phyloP scores from a whole-genome alignment of 2,329 filamentous ascomycete species.

The Hypoxylon sp. region DNA sequence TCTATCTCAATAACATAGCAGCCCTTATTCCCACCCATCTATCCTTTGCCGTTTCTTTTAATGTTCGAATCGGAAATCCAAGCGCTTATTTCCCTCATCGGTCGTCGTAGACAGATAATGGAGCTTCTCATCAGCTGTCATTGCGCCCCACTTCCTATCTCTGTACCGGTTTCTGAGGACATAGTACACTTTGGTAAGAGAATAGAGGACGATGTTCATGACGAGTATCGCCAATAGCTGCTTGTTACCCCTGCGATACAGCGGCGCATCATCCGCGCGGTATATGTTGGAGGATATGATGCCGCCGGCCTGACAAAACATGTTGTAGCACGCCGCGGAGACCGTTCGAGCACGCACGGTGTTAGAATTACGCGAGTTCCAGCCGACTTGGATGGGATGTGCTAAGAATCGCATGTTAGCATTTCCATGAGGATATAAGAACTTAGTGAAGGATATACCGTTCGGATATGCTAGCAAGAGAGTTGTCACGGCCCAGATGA shows the following conservation, averaged over 20 bases:
- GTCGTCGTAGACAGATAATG: slow-evolving; percentile 62
- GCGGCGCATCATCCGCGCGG: slow-evolving; percentile 65
- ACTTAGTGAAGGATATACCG: slow-evolving; percentile 49
- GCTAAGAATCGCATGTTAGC: slow-evolving; percentile 26
- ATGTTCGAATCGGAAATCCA: slow-evolving; percentile 60
- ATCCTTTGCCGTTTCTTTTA: slow-evolving; percentile 33
- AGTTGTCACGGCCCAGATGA: slow-evolving; percentile 60
- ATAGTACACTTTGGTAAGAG: slow-evolving; percentile 67
- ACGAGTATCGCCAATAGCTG: slow-evolving; percentile 64
- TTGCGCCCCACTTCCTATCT: slow-evolving; percentile 61
- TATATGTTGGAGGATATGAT: slow-evolving; percentile 61
- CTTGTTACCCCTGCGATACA: slow-evolving; percentile 68
- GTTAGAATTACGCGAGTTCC: slow-evolving; percentile 67
- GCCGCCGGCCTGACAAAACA: slow-evolving; percentile 54
- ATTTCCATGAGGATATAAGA: background rate
- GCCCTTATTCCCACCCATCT: background rate
- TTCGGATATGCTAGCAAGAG: slow-evolving; percentile 60
- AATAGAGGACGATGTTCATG: slow-evolving; percentile 65
- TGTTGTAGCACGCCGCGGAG: slow-evolving; percentile 70
- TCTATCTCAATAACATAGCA: background rate
- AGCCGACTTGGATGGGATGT: slow-evolving; percentile 46
- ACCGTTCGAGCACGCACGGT: slow-evolving; percentile 70
- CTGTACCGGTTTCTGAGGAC: slow-evolving; percentile 62
- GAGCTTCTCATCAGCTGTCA: slow-evolving; percentile 62
- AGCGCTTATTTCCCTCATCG: slow-evolving; percentile 60